phyloP scores from a whole-genome alignment of 768 basidiomycete genomes.

The Auriscalpium orientale region DNA sequence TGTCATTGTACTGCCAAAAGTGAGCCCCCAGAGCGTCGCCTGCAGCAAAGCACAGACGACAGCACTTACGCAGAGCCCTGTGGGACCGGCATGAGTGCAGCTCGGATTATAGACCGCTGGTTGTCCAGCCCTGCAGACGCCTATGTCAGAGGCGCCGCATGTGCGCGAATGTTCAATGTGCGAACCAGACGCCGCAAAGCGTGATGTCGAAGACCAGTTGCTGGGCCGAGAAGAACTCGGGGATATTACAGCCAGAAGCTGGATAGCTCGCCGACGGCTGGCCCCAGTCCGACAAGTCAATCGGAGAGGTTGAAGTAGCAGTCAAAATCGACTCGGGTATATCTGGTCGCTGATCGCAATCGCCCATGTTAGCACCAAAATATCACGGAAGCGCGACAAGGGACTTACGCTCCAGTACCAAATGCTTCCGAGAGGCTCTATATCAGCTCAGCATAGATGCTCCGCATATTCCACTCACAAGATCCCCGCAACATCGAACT shows the following conservation, averaged over 20 bases:
- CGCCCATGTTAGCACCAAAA: too few relatives aligned
- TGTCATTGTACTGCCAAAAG: conserved; percentile 37
- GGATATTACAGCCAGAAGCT: conserved; percentile 36
- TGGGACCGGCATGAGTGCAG: conserved; percentile 31
- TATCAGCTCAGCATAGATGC: neutral
- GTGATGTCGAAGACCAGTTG: conserved; percentile 50
- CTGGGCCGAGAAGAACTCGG: conserved; percentile 39
- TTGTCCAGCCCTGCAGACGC: conserved; percentile 40
- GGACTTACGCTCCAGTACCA: conserved; percentile 42
- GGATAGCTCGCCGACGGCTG: conserved; percentile 37
- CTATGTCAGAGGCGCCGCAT: neutral
- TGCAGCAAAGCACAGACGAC: too few relatives aligned
- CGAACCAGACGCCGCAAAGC: conserved; percentile 47
- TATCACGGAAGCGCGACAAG: neutral
- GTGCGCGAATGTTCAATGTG: neutral
- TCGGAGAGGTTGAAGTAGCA: conserved; percentile 24
- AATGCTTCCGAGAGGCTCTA: conserved; percentile 23
- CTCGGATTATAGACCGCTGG: conserved; percentile 35
- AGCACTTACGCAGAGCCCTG: conserved; percentile 35
- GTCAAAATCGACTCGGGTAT: conserved; percentile 29
- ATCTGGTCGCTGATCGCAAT: conserved; percentile 24
- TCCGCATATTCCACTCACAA: conserved; percentile 25
- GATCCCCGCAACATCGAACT: conserved; percentile 53
- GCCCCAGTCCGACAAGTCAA: conserved; percentile 37
- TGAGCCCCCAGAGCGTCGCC: neutral